These are phyloP conservation scores for Ganoderma lucidum DNA, from an alignment of 1,284 basidiomycete species.

Conservation along the genomic window DNA sequence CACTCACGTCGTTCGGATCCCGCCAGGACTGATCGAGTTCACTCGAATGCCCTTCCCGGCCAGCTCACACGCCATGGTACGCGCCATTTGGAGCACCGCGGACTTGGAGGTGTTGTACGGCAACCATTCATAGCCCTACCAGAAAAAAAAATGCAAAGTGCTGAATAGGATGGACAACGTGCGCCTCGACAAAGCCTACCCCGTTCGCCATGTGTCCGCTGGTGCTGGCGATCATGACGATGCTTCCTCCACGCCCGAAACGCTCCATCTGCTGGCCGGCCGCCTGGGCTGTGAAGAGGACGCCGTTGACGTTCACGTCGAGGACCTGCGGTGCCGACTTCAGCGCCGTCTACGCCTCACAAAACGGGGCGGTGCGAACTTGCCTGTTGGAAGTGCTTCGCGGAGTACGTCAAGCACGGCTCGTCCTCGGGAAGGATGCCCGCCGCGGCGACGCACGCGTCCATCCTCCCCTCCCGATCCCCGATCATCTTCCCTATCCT, in stretches of 20 bases:
- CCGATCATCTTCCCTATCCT: conserved; percentile 64
- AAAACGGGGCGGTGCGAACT: conserved; percentile 20
- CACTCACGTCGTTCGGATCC: conserved; percentile 73
- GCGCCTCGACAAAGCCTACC: conserved; percentile 47
- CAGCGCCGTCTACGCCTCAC: background rate
- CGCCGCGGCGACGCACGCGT: conserved; percentile 81
- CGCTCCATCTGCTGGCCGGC: conserved; percentile 81
- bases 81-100: conserved; percentile 81
- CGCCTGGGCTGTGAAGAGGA: conserved; percentile 80
- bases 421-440: conserved; percentile 52
- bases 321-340: conserved; percentile 55
- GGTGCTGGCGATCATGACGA: conserved; percentile 87
- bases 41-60: conserved; percentile 76
- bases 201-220: conserved; percentile 83
- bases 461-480: conserved; percentile 69
- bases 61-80: conserved; percentile 86
- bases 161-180: too few species aligned
- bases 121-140: conserved; percentile 70
- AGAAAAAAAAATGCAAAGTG: too few species aligned
- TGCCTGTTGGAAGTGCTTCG: conserved; percentile 72
- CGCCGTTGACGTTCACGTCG: conserved; percentile 80
- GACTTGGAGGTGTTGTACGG: conserved; percentile 85
- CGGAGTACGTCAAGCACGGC: conserved; percentile 74
- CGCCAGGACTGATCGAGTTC: conserved; percentile 75
- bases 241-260: conserved; percentile 76